Evolutionary conservation across 192 early-diverging fungal genomes (phyloP), one percentile per base, ranked within the genome.

Genomic region (Piromyces finnis): DNA sequence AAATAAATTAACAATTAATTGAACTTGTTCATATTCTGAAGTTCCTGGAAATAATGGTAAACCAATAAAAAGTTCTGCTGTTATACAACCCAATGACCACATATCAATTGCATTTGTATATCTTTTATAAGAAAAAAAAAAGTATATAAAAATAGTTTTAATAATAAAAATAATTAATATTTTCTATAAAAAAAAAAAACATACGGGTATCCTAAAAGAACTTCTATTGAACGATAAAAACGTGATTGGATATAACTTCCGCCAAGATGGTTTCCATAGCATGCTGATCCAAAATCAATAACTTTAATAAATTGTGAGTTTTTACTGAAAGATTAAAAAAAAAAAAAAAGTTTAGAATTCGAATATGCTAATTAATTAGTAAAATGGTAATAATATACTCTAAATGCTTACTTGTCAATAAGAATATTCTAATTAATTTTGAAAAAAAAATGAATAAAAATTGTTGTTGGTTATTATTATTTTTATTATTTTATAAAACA

Each of bases 211-310:
- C 96, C 98, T 22, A 99, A 88, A 22, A 99, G 86, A 28, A 99
- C 95, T 85, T 99, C 98, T 12, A 97, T 96, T 29, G 93, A 93
- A 79, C 98, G 89, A 81, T 99, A 99, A 85, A 98, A 99, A n/a
- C 98, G 89, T 4, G 96, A 98, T 84, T 98, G 96, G 80, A 99
- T 99, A 86, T 99, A 99, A 17, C 95, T 97, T 82, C 97, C 97
- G 29, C 94, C 93, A 0, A 96, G 97, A 82, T 96, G 93, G 82
- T 93, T 93, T 83, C 96, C 96, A 81, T 96, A 92, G 83, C 96
- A 98, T 0, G 97, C 96, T 5, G 94, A 95, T 18, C 97, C 97
- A 88, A 98, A 97, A 87, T 99, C 97, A 79, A 99, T 99, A n/a
- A 99, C 94, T 85, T 99, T 99, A 84, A 99, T 93, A 11, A 91